These are phyloP conservation scores for Sicyos baderoa DNA, from an alignment of 306 rosid species.

Conservation along the genomic window DNA sequence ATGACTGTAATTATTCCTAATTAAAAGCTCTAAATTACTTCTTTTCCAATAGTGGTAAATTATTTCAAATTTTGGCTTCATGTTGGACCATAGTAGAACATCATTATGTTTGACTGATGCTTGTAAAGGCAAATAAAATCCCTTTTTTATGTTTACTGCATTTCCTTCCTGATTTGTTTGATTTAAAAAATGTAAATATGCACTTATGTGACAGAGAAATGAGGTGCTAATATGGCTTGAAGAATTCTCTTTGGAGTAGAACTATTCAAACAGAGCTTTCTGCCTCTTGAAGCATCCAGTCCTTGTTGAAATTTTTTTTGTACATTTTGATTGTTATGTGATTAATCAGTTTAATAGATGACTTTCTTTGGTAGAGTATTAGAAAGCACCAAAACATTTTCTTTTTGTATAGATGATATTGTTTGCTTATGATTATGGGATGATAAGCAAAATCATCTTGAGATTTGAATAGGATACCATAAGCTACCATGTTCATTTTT, in stretches of 20 bases:
- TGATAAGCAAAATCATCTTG: not conserved
- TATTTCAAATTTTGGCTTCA: too few species aligned
- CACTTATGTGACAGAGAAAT: constrained; percentile 52
- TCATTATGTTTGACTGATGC: not conserved
- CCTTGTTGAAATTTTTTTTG: not conserved
- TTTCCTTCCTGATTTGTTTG: not conserved
- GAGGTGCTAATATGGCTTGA: constrained; percentile 85
- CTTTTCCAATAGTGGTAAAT: not conserved
- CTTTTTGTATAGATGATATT: not conserved
- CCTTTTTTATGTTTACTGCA: not conserved
- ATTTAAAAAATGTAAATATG: not conserved
- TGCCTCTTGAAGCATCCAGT: not conserved
- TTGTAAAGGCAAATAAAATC: not conserved
- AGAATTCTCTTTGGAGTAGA: constrained; percentile 66
- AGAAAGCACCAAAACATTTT: not conserved
- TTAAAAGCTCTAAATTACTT: not conserved
- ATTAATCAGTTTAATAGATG: not conserved
- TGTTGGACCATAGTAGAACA: not conserved
- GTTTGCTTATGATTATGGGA: not conserved
- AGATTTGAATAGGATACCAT: not conserved
- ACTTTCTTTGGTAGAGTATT: not conserved
- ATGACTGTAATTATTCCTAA: not conserved
- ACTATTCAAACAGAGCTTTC: too few species aligned
- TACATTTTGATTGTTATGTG: not conserved
- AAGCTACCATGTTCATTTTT: not conserved